phyloP scores from a whole-genome alignment of 345 rosid species.

The Citrus hindsii region DNA sequence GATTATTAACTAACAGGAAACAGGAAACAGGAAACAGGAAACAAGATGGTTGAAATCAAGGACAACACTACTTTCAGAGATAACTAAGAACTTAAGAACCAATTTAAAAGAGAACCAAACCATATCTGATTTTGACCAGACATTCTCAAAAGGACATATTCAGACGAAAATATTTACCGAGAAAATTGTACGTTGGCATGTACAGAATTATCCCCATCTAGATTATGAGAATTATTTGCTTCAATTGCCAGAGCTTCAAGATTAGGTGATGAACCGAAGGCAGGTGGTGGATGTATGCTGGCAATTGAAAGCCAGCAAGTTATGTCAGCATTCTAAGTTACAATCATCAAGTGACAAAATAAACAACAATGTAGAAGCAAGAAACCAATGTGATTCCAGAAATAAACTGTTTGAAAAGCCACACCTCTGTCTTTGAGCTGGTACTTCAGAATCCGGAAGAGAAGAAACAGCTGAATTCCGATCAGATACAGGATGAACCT shows the following conservation, averaged over 20 bases:
- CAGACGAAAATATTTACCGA: conserved; percentile 43
- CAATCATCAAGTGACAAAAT: background rate
- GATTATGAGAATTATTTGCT: conserved; percentile 37
- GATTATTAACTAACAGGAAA: background rate
- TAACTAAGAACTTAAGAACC: background rate
- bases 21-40: background rate
- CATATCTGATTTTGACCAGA: background rate
- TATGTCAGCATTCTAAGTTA: conserved; percentile 18
- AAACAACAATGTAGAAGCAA: background rate
- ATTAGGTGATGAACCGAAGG: conserved; percentile 95
- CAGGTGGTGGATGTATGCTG: conserved; percentile 98
- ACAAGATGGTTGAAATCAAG: background rate
- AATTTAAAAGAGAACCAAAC: background rate
- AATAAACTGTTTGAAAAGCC: conserved; percentile 2
- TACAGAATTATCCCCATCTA: conserved; percentile 71
- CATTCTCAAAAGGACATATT: background rate
- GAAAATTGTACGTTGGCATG: conserved; percentile 67
- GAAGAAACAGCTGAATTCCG: conserved; percentile 38
- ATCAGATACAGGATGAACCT: conserved; percentile 66
- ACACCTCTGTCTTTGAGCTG: conserved; percentile 53
- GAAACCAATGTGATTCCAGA: background rate
- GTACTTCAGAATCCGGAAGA: conserved; percentile 34
- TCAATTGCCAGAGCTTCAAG: conserved; percentile 88
- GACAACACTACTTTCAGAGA: background rate
- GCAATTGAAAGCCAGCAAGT: conserved; percentile 23